Base-by-base conservation (phyloP, 2,329 filamentous ascomycete genomes). In the Conoideocrella luteorostrata region DNA sequence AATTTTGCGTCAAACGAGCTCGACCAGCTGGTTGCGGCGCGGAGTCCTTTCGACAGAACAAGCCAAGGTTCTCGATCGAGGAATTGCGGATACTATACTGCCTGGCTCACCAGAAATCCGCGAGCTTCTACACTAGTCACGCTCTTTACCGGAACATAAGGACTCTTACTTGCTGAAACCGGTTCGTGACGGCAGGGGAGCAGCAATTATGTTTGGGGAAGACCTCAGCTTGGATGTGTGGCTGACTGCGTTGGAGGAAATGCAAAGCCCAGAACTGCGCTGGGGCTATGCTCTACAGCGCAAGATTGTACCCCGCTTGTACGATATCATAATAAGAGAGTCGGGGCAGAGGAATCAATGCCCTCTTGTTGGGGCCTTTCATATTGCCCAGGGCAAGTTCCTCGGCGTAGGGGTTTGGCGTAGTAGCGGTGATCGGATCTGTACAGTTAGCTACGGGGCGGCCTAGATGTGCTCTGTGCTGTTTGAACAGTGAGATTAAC, bases 131-230 rank as follows among this genome's bases (percentile, higher is more conserved):
- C 20, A 47, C 24, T 21, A 22, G 12, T 55, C 42, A 6, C 43
- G 44, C 7, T 9, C 29, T 9, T 45, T 41, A 12, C 46, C 51
- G 1, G 12, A 50, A 1, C 13, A 56, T 7, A 58, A 52, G 15
- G 35, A 59, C 4, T 32, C 55, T 1, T 67, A 60, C 46, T 48
- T 69, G 1, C 51, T 69, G 0, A 70, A 70, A 36, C 64, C 63
- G 0, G 59, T 64, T 12, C 60, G 63, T 1, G 55, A 63, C 11
- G 67, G 65, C 0, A 67, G 66, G 34, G 66, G 67, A 0, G 57
- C 56, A 1, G 67, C 66, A 2, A 69, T 69, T 29, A 30, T 65
- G 0, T 68, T 70, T 40, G 62, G 65, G 9, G 60, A 66, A 4
- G 62, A 68, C 13, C 10, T 67, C 4, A 46, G 39, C 15, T 40